Evolutionary conservation across 306 rosid species (phyloP).

Genomic region (Ceratonia siliqua): DNA sequence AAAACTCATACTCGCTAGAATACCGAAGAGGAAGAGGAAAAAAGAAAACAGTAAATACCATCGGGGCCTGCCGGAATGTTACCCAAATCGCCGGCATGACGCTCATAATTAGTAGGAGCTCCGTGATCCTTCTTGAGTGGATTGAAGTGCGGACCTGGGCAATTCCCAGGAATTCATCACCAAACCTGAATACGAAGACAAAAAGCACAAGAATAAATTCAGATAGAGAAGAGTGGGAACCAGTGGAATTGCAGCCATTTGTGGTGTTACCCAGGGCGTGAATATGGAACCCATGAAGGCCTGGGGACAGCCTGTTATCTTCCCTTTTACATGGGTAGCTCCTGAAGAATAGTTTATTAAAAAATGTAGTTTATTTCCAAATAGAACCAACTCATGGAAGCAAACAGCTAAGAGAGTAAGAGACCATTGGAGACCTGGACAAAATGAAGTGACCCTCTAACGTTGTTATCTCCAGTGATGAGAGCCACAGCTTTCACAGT

Average conservation of each 20-base stretch:
- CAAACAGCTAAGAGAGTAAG: neutral
- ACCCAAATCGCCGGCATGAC: constrained; percentile 90
- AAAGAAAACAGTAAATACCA: constrained; percentile 43
- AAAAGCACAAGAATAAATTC: neutral
- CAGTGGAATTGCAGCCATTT: constrained; percentile 65
- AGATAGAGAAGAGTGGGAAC: constrained; percentile 18
- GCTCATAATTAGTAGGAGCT: constrained; percentile 61
- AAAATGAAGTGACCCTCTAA: constrained; percentile 66
- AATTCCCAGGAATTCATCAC: neutral
- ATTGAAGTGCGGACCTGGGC: constrained; percentile 76
- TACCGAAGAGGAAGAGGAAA: neutral
- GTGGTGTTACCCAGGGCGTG: constrained; percentile 63
- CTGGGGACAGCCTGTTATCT: constrained; percentile 47
- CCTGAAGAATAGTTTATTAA: constrained; percentile 40
- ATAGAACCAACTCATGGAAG: neutral
- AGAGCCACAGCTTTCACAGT: constrained; percentile 59
- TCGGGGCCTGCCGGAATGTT: constrained; percentile 67
- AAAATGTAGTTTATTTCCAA: no score
- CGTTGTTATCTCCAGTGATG: constrained; percentile 48
- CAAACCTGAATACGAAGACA: neutral
- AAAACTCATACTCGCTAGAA: constrained; percentile 6
- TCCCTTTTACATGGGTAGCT: constrained; percentile 56
- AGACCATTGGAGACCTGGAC: constrained; percentile 45
- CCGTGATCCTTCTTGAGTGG: constrained; percentile 71
- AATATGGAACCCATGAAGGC: constrained; percentile 52